Base-by-base conservation (phyloP, 2,329 filamentous ascomycete genomes). In the Colletotrichum sidae region DNA sequence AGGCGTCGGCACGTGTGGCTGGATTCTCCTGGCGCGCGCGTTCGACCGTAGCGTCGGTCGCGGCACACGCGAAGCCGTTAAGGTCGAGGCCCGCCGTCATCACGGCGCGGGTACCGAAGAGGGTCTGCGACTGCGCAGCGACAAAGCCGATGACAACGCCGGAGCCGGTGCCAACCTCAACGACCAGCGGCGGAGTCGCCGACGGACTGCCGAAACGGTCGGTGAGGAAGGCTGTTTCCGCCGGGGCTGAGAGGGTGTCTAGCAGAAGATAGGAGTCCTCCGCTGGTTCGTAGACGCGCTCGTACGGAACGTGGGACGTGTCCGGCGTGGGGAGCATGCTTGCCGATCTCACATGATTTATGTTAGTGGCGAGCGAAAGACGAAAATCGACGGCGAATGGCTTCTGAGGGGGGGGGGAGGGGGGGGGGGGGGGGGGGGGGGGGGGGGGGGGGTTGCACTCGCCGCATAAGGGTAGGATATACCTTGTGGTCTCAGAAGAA, bases 241-340 rank as follows among this genome's bases (percentile, higher is more conserved):
- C 76, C 0, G 82, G 65, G 2, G 90, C 91, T 0, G 94, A 95
- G 49, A 99, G 86, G 0, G 94, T 97, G 80, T 99, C 95, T 37
- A 99, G 88, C 53, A 99, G 86, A 49, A 99, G 87, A 75, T 93
- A 99, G 6, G 94, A 97, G 81, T 99, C 96, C 79, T 99, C 96
- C 10, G 95, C 91, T 41, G 96, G 96, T 75, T 97, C 94, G 80
- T 99, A 99, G 71, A 98, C 90, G 60, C 91, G 89, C 76, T 92
- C 88, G 79, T 94, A 97, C 59, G 91, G 88, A 65, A 98, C 92
- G 80, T 99, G 96, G 25, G 92, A 92, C 3, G 96, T 99, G 63
- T 93, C 92, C 12, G 96, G 96, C 1, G 96, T 99, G 9, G 95
- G 94, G 35, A 99, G 88, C 94, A 97, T 97, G 37, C 42, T 74